Conservation (phyloP, 2,329 filamentous ascomycete species). For the Aspergillus fijiensis region DNA sequence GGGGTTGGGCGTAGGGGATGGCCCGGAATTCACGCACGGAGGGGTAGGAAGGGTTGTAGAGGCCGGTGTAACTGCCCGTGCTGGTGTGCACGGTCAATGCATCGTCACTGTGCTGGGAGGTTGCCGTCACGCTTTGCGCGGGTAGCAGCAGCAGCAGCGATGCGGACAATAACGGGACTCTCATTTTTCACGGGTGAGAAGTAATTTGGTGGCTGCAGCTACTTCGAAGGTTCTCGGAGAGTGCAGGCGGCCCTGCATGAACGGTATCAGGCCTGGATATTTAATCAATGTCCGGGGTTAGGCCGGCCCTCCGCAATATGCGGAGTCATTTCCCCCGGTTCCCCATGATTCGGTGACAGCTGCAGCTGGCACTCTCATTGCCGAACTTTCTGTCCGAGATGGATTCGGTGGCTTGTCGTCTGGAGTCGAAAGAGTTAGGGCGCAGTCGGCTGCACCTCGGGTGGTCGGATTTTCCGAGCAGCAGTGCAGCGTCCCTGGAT, state of each 20-base stretch:
- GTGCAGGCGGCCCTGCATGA: not conserved
- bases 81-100: not conserved
- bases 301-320: not conserved
- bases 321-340: not conserved
- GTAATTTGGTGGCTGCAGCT: not conserved
- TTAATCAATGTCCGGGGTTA: not conserved
- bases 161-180: not conserved
- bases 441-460: not conserved
- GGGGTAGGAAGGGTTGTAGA: not conserved
- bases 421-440: not conserved
- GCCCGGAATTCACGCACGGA: conserved; percentile 1
- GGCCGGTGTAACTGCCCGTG: not conserved
- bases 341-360: not conserved
- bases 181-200: not conserved
- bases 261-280: not conserved
- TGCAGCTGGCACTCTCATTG: not conserved
- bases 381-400: not conserved
- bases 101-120: not conserved
- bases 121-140: not conserved
- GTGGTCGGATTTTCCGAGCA: not conserved
- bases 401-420: not conserved
- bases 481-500: not conserved
- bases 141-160: not conserved
- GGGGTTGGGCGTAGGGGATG: not conserved
- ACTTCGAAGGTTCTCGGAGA: not conserved